These are phyloP conservation scores for Galeopsis tetrahit DNA, from an alignment of 257 asterid genomes.

Conservation along the genomic window DNA sequence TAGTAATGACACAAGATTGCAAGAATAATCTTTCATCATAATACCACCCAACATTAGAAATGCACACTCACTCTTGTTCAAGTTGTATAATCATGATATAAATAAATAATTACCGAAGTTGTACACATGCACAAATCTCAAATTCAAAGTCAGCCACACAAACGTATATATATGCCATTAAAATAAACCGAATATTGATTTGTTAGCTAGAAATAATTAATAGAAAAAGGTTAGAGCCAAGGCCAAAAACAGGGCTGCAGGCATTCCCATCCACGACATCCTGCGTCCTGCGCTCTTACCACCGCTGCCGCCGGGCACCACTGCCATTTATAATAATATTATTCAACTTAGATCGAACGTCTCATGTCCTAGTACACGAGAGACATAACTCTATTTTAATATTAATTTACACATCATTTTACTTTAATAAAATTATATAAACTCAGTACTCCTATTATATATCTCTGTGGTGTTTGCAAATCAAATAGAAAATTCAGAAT, in stretches of 20 bases:
- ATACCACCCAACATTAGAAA: too few species aligned
- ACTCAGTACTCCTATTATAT: too few species aligned
- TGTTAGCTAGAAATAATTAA: constrained; percentile 27
- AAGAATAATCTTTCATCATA: too few species aligned
- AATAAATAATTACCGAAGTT: background rate
- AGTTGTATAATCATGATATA: too few species aligned
- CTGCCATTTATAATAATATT: constrained; percentile 39
- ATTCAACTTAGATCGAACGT: background rate
- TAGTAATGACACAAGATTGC: too few species aligned
- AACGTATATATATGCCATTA: background rate
- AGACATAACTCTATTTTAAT: too few species aligned
- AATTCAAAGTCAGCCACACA: background rate
- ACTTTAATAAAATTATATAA: too few species aligned
- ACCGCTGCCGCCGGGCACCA: constrained; percentile 35
- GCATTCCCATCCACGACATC: constrained; percentile 48
- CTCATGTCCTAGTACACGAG: too few species aligned
- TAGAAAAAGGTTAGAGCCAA: constrained; percentile 47
- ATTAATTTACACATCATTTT: too few species aligned
- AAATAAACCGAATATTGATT: constrained; percentile 1
- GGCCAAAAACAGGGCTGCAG: constrained; percentile 46
- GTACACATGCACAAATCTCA: background rate
- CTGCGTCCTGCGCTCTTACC: constrained; percentile 40
- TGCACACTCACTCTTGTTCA: too few species aligned
- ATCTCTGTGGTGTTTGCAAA: too few species aligned
- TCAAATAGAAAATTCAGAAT: too few species aligned